Percentiles rank a stretch among this genome's conserved stretches.
Evolutionary conservation across 2,329 filamentous ascomycete genomes (phyloP).

Genomic region (Venturia carpophila): DNA sequence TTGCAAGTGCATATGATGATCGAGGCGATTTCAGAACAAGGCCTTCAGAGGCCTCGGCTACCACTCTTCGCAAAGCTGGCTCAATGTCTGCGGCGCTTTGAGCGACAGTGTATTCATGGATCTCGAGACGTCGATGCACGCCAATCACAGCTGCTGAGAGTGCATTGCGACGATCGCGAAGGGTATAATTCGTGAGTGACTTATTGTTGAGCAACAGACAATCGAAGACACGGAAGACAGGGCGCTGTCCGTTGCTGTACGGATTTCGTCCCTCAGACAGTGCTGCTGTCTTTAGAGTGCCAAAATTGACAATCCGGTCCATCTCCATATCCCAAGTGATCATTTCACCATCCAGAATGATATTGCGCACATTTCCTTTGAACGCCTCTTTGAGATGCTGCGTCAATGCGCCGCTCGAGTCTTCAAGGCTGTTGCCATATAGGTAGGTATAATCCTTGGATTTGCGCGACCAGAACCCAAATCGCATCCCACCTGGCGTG

Average conservation of each 20-base stretch:
- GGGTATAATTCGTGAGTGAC: conserved; percentile 70
- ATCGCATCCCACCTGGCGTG: conserved; percentile 61
- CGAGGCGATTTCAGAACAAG: conserved; percentile 89
- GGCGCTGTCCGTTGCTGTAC: conserved; percentile 54
- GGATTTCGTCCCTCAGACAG: conserved; percentile 70
- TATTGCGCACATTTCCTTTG: conserved; percentile 64
- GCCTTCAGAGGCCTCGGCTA: conserved; percentile 81
- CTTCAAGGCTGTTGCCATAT: conserved; percentile 70
- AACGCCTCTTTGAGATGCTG: conserved; percentile 74
- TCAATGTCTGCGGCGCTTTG: conserved; percentile 67
- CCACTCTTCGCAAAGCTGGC: conserved; percentile 67
- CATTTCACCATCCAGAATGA: conserved; percentile 97
- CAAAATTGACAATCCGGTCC: conserved; percentile 81
- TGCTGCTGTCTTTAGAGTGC: conserved; percentile 77
- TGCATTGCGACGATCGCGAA: conserved; percentile 71
- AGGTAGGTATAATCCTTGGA: conserved; percentile 95
- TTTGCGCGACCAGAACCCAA: conserved; percentile 90
- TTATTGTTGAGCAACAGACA: conserved; percentile 81
- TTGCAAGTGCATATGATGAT: conserved; percentile 78
- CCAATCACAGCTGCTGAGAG: conserved; percentile 62
- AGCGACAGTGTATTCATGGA: conserved; percentile 65
- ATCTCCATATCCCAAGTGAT: conserved; percentile 90
- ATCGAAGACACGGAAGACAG: conserved; percentile 81
- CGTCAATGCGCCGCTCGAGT: conserved; percentile 70
- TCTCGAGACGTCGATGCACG: conserved; percentile 69